Conservation (phyloP, 805 yeast genomes). For the Metschnikowia vanudenii region DNA sequence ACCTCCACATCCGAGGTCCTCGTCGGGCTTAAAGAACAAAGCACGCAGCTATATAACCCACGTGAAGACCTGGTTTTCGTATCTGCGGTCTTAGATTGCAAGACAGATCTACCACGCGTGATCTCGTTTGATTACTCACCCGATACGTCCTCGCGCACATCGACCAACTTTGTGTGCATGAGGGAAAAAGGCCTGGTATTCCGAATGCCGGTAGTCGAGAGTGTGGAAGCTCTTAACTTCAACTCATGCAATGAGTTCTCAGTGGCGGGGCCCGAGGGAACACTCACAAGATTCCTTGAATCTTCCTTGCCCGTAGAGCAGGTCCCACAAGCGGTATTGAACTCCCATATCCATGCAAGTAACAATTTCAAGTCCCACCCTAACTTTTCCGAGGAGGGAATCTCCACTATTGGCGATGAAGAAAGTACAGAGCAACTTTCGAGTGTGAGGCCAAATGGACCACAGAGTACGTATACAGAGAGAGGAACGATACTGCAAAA, state of each 20-base stretch:
- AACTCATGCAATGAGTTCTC: slow-evolving; percentile 68
- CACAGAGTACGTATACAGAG: neutral
- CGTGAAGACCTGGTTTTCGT: slow-evolving; percentile 65
- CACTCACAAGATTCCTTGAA: slow-evolving; percentile 43
- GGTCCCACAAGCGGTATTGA: slow-evolving; percentile 2
- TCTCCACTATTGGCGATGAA: slow-evolving; percentile 34
- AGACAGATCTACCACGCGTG: slow-evolving; percentile 76
- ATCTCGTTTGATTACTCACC: slow-evolving; percentile 84
- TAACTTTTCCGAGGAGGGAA: slow-evolving; percentile 25
- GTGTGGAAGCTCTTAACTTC: slow-evolving; percentile 60
- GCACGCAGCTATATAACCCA: slow-evolving; percentile 37
- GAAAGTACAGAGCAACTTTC: slow-evolving; percentile 19
- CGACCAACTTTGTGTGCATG: slow-evolving; percentile 77
- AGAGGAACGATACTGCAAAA: neutral
- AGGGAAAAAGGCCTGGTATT: slow-evolving; percentile 87
- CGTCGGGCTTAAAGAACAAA: slow-evolving; percentile 33
- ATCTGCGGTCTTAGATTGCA: slow-evolving; percentile 69
- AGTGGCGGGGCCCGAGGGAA: slow-evolving; percentile 57
- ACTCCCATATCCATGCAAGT: neutral
- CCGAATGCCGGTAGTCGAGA: slow-evolving; percentile 70
- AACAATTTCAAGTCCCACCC: slow-evolving; percentile 5
- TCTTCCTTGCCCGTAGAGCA: slow-evolving; percentile 18
- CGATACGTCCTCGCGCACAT: slow-evolving; percentile 45
- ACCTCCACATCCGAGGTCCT: slow-evolving; percentile 10
- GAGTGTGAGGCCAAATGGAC: neutral